A percentile compares a stretch with the other conserved stretches of the same genome.
Evolutionary conservation across 495 filamentous ascomycete species (phyloP).

Genomic region (Usnea hakonensis): DNA sequence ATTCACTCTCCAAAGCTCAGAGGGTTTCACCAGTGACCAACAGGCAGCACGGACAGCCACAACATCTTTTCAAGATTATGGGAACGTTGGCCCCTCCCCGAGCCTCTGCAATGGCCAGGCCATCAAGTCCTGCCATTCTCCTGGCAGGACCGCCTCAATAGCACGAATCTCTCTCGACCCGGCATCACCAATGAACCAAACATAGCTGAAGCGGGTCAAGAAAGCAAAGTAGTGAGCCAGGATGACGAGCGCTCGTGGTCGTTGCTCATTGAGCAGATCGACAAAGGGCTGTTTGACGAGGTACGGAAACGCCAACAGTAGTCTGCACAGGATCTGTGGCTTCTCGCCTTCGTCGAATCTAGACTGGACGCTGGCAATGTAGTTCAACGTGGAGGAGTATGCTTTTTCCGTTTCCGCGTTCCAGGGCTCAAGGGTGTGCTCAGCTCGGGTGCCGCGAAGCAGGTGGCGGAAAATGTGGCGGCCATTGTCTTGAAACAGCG

Average conservation of each 20-base stretch:
- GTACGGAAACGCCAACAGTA: conserved; percentile 33
- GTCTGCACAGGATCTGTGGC: conserved; percentile 22
- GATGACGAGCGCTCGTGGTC: conserved; percentile 39
- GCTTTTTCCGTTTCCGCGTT: conserved; percentile 25
- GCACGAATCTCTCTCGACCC: conserved; percentile 31
- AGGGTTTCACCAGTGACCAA: too few species aligned
- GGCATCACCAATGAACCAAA: conserved; percentile 36
- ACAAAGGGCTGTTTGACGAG: conserved; percentile 28
- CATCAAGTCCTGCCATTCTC: conserved; percentile 31
- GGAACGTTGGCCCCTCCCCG: background rate
- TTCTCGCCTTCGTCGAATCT: conserved; percentile 25
- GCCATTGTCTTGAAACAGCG: conserved; percentile 21
- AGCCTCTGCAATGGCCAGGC: conserved; percentile 30
- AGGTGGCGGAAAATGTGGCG: conserved; percentile 25
- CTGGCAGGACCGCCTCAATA: conserved; percentile 26
- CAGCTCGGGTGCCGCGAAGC: conserved; percentile 20
- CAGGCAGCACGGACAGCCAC: background rate
- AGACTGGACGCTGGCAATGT: conserved; percentile 29
- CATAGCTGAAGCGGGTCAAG: conserved; percentile 22
- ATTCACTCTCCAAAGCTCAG: too few species aligned
- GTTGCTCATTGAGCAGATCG: conserved; percentile 27
- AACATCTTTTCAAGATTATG: background rate
- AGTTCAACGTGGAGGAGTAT: conserved; percentile 30
- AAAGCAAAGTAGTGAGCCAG: conserved; percentile 38
- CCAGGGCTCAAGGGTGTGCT: conserved; percentile 26